phyloP scores from a whole-genome alignment of 2,329 filamentous ascomycete genomes.

The Sclerotinia minor region DNA sequence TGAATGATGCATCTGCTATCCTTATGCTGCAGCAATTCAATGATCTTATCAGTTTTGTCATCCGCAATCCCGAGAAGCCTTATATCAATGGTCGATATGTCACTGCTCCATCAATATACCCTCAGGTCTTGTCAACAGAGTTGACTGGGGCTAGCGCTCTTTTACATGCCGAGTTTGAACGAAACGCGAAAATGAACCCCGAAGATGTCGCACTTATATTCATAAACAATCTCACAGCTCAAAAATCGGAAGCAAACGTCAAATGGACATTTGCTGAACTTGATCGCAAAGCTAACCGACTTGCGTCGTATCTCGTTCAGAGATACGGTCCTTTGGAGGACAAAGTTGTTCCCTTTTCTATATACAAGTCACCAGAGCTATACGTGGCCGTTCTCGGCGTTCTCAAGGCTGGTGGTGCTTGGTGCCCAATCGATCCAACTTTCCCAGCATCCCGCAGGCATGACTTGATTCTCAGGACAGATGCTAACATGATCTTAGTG shows the following conservation, averaged over 20 bases:
- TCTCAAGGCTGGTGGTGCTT: constrained; percentile 42
- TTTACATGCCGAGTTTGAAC: constrained; percentile 7
- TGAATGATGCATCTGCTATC: constrained; percentile 14
- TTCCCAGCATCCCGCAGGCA: constrained; percentile 26
- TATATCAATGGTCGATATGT: constrained; percentile 1
- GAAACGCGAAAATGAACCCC: constrained; percentile 9
- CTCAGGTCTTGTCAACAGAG: not conserved
- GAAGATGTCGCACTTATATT: constrained; percentile 8
- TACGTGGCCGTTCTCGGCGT: constrained; percentile 42
- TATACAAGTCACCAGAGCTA: constrained; percentile 38
- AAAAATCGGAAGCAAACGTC: not conserved
- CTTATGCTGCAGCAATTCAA: constrained; percentile 19
- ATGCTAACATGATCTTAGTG: constrained; percentile 1
- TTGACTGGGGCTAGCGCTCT: not conserved
- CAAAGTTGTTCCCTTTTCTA: constrained; percentile 15
- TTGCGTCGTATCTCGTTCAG: constrained; percentile 12
- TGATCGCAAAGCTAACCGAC: constrained; percentile 1
- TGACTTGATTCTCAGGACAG: constrained; percentile 15
- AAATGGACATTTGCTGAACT: constrained; percentile 19
- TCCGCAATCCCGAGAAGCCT: not conserved
- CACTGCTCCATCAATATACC: not conserved
- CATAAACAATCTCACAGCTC: not conserved
- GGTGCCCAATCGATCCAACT: constrained; percentile 43
- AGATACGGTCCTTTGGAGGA: constrained; percentile 15
- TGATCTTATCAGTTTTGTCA: constrained; percentile 13